Evolutionary conservation across 495 filamentous ascomycete genomes (phyloP), one percentile per base, ranked within the genome.

Genomic region (Rhypophila decipiens): DNA sequence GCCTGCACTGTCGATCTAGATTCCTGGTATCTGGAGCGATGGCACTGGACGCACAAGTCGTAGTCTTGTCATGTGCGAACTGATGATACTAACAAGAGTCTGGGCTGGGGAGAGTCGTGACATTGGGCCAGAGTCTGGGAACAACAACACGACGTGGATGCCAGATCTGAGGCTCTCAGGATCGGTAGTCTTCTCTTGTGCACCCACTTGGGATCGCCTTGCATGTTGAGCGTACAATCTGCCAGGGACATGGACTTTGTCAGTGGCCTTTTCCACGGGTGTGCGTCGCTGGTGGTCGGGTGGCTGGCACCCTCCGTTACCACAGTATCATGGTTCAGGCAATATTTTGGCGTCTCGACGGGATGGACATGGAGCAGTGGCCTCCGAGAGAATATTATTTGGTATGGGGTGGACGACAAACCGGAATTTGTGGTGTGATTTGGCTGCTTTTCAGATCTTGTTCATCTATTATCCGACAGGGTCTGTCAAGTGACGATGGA

Each of bases 1-100:
- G 42, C 5, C 21, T 41, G n/a, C n/a, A n/a, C n/a, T 31, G 18
- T 10, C 37, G 31, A 55, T 49, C n/a, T n/a, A n/a, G n/a, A n/a
- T n/a, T n/a, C 54, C 51, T 40, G 57, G 54, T 57, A 50, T 52
- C 46, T 54, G 40, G 50, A 43, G 57, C 41, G 23, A 35, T 24
- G 37, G 33, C 29, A 44, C 7, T 15, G 1, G 35, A 37, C 9
- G 12, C 39, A 34, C 17, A 57, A 31, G 23, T 31, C 17, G n/a
- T n/a, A n/a, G n/a, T n/a, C n/a, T n/a, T n/a, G n/a, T n/a, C n/a
- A n/a, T n/a, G 42, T 24, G 27, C 45, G 15, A 46, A 39, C 29
- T 36, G 43, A 27, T 24, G 17, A 13, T 8, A 39, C 11, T 19
- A 17, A 39, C 5, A 7, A 17, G 36, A 19, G n/a, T n/a, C n/a